Evolutionary conservation across 2,329 filamentous ascomycete genomes (phyloP), one percentile per base, ranked within the genome.

Genomic region (Claviceps cyperi): DNA sequence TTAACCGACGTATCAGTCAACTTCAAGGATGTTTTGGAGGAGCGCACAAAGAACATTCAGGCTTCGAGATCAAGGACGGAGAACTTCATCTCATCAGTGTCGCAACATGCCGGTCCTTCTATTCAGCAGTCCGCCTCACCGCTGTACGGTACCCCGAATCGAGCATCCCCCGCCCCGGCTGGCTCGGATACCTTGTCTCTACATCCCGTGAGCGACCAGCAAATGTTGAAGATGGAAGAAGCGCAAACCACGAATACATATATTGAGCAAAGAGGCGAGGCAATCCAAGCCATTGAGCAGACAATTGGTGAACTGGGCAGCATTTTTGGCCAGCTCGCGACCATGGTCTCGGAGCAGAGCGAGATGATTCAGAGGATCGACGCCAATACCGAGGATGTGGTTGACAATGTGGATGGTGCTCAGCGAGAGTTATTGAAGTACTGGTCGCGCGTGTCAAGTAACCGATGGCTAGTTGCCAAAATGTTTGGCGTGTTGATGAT

Each of bases 341-440:
- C 87, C 57, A 97, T 98, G 92, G 92, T 98, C 32, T 88, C 85
- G 50, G 91, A 98, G 66, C 92, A 98, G 69, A 88, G 86, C 54
- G 92, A 96, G 68, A 94, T 95, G 84, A 94, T 98, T 56, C 88
- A 97, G 68, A 77, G 91, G 47, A 96, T 96, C 62, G 91, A 97
- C 60, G 91, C 91, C 56, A 96, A 97, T 66, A 96, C 91, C 1
- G 92, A 98, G 62, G 90, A 96, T 59, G 88, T 98, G 5, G 91
- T 98, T 50, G 91, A 97, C 62, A 98, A 98, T 59, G 91, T 98
- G n/a, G 81, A 95, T 62, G 92, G 92, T 17, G 92, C 92, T 5
- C 92, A 98, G 64, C 77, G 90, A 55, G 91, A 98, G 68, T 66
- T 98, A 61, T 80, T 98, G 69, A 96, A 96, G 66, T 98, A 97